Percentiles rank a stretch among this genome's conserved stretches.
Evolutionary conservation across 169 alveolate species (phyloP).

Genomic region (Cryptosporidium bovis): DNA sequence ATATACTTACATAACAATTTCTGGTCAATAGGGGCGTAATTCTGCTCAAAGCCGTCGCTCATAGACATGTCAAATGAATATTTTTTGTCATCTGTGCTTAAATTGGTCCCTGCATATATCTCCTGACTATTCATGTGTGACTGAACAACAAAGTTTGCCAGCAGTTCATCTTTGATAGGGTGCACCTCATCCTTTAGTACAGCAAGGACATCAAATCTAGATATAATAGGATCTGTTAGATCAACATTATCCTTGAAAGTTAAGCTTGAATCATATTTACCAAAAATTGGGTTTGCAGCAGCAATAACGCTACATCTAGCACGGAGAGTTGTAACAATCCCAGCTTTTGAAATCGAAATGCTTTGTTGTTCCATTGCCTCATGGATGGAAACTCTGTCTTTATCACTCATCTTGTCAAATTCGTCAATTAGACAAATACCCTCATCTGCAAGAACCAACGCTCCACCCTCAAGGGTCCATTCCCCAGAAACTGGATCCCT

Average conservation of each 20-base stretch:
- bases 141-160: slow-evolving; percentile 96
- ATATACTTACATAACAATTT: slow-evolving; percentile 95
- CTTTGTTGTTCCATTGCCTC: slow-evolving; percentile 99
- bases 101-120: slow-evolving; percentile 71
- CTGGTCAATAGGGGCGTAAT: slow-evolving; percentile 85
- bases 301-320: slow-evolving; percentile 99
- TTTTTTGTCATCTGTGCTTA: slow-evolving; percentile 70
- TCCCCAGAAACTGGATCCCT: slow-evolving; percentile 97
- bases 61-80: slow-evolving; percentile 68
- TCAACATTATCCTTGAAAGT: slow-evolving; percentile 99
- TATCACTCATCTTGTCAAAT: slow-evolving; percentile 99
- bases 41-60: background rate
- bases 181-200: slow-evolving; percentile 98
- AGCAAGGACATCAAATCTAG: slow-evolving; percentile 98
- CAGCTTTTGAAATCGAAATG: slow-evolving; percentile 98
- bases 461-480: slow-evolving; percentile 99
- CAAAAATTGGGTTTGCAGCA: slow-evolving; percentile 99
- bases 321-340: slow-evolving; percentile 96
- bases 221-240: slow-evolving; percentile 98
- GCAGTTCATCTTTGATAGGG: slow-evolving; percentile 91
- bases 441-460: slow-evolving; percentile 97
- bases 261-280: slow-evolving; percentile 95
- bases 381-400: slow-evolving; percentile 98
- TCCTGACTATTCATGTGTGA: slow-evolving; percentile 78
- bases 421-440: slow-evolving; percentile 99